Evolutionary conservation across 2,329 filamentous ascomycete genomes (phyloP).

Genomic region (Byssochlamys sp.): DNA sequence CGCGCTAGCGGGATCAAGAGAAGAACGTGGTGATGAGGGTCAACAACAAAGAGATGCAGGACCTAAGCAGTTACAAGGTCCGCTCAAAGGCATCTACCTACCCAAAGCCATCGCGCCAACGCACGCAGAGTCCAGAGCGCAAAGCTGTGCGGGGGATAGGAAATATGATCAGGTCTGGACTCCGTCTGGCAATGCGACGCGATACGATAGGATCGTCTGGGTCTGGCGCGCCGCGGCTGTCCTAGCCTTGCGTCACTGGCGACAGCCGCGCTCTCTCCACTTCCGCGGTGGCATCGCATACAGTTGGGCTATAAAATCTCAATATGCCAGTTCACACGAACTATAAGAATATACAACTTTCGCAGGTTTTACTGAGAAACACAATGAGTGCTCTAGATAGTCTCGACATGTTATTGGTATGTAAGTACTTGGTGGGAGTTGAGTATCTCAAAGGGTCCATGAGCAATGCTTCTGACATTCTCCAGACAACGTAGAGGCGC

Average conservation of each 20-base stretch:
- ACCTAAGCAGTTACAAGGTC: not conserved
- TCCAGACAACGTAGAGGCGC: too few species aligned
- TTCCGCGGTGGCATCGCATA: too few species aligned
- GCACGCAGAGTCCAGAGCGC: not conserved
- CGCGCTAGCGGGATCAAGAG: not conserved
- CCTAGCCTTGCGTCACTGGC: not conserved
- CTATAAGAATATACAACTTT: not conserved
- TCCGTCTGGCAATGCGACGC: not conserved
- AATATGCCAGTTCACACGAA: not conserved
- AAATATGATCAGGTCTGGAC: not conserved
- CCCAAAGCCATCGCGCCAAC: conserved; percentile 22
- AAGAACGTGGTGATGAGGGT: not conserved
- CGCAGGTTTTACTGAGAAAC: not conserved
- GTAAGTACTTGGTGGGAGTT: too few species aligned
- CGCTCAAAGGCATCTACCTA: conserved; percentile 8
- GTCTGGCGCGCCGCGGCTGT: not conserved
- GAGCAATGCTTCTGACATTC: too few species aligned
- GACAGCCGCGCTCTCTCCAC: not conserved
- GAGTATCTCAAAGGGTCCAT: too few species aligned
- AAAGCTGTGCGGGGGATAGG: not conserved
- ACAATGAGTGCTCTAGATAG: too few species aligned
- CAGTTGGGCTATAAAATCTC: too few species aligned
- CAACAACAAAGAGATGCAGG: not conserved
- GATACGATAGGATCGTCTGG: not conserved
- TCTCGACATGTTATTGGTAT: too few species aligned